Base-by-base conservation (phyloP, 2,329 filamentous ascomycete species). In the Colletotrichum tropicicola region DNA sequence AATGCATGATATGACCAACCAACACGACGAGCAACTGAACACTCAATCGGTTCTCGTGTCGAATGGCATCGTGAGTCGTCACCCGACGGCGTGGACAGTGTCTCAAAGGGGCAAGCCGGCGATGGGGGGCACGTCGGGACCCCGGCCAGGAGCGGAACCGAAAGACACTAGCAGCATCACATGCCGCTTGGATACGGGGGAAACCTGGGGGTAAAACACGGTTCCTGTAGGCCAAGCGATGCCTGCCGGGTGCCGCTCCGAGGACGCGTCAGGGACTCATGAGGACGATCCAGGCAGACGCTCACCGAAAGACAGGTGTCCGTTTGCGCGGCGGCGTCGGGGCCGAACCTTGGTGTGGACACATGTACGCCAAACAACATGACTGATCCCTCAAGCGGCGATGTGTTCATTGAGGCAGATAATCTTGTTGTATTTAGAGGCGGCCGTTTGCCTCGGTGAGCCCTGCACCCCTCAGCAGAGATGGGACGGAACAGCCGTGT, bases 201-300 rank as follows among this genome's bases (percentile, higher is more conserved):
- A 48, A 23, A 35, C 47, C 60, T 60, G 55, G 56, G 17, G 19
- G 23, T 25, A 53, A 59, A 64, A 64, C 60, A 54, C 25, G 47
- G 48, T 49, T 15, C 54, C 44, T 39, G 53, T 39, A 4, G 27
- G 17, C 39, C 30, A 32, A 60, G 53, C 27, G 21, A n/a, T 55
- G 41, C n/a, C 19, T 17, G 23, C 23, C 28, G n/a, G 9, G 17
- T 39, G 45, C 27, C 25, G 41, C n/a, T 48, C 10, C 21, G 28
- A 13, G 32, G 32, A 44, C 52, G 37, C 52, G 52, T 23, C 44
- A 0, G 15, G 15, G 8, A 13, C 5, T 5, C 8, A 6, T 43
- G 23, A 19, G n/a, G n/a, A 9, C 19, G 37, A 1, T 9, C 49
- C 23, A 39, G 32, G 49, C 49, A 39, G 21, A 30, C 10, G 49